These are phyloP conservation scores for Cystobasidium slooffiae DNA, from an alignment of 1,284 basidiomycete species.

Conservation along the genomic window DNA sequence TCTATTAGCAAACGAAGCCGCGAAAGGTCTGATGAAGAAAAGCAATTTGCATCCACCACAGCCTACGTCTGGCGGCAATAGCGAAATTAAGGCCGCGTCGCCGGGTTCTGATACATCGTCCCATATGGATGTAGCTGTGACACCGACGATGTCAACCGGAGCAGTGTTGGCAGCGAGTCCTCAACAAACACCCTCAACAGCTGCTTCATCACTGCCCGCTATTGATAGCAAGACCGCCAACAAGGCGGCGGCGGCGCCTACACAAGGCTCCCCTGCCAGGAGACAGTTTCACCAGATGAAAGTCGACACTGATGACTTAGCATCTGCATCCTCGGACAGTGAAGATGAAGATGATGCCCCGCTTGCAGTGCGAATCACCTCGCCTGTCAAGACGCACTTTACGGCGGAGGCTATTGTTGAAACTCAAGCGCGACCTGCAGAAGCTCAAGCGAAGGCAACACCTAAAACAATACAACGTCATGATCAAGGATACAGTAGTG, in stretches of 20 bases:
- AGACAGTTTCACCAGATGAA: slow-evolving; percentile 28
- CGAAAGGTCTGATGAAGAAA: slow-evolving; percentile 37
- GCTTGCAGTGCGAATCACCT: slow-evolving; percentile 16
- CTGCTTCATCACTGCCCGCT: not conserved
- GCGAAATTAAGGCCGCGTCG: not conserved
- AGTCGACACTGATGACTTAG: slow-evolving; percentile 34
- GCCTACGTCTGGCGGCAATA: not conserved
- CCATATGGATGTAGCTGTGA: not conserved
- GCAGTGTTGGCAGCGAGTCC: not conserved
- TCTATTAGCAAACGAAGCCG: slow-evolving; percentile 39
- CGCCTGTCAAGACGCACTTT: slow-evolving; percentile 32
- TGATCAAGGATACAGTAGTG: too few relatives aligned
- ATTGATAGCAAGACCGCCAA: not conserved
- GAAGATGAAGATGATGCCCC: slow-evolving; percentile 33
- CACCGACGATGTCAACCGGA: not conserved
- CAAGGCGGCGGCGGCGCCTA: not conserved
- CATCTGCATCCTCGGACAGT: slow-evolving; percentile 25
- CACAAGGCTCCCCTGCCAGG: slow-evolving; percentile 10
- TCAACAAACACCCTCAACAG: not conserved
- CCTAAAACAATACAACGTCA: not conserved
- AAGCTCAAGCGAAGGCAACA: not conserved
- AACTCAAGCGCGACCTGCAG: not conserved
- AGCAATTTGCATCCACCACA: slow-evolving; percentile 1
- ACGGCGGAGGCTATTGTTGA: not conserved
- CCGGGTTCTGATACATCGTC: not conserved